Base-by-base conservation (phyloP, 2,329 filamentous ascomycete species). In the Fusarium begoniae region DNA sequence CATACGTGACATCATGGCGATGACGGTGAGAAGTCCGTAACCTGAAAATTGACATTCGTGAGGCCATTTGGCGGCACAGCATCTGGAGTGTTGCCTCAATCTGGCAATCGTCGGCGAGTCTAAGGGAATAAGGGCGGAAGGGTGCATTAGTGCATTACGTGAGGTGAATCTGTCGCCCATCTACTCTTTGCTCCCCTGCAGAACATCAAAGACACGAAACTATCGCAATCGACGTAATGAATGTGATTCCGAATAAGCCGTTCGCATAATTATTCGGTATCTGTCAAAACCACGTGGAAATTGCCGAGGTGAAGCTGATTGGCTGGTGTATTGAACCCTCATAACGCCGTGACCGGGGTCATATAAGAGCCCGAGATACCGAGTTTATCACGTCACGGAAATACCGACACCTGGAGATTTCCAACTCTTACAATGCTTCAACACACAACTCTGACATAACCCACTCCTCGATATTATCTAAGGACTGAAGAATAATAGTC, bases 281-380 rank as follows among this genome's bases (percentile, higher is more conserved):
- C 18, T 18, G 20, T 18, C 22, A n/a, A 10, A 60, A 41, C 13
- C 22, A 24, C 43, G 30, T 37, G 30, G 20, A 44, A 26, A 30
- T 26, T 20, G 20, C n/a, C 15, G 24, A 37, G 15, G 7, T 5
- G 37, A 6, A 20, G 50, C 32, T 41, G 17, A 63, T 61, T 61
- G 55, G 61, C n/a, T 50, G 7, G 26, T 30, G 7, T 0, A 28
- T 9, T 3, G 14, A 10, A 14, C 5, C 38, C 8, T 20, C 24
- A 17, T 22, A n/a, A n/a, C 20, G 47, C 47, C 56, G 54, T 32
- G 48, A 55, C 65, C 66, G 66, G 66, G 65, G 32, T 51, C 4
- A 8, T 28, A 6, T 9, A 69, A 69, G 48, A 63, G 32, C 66
- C 66, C 66, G 66, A 69, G 66, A 69, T 17, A n/a, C 66, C 66